Evolutionary conservation across 2,329 filamentous ascomycete species (phyloP).

Genomic region (Tolypocladium tropicale): DNA sequence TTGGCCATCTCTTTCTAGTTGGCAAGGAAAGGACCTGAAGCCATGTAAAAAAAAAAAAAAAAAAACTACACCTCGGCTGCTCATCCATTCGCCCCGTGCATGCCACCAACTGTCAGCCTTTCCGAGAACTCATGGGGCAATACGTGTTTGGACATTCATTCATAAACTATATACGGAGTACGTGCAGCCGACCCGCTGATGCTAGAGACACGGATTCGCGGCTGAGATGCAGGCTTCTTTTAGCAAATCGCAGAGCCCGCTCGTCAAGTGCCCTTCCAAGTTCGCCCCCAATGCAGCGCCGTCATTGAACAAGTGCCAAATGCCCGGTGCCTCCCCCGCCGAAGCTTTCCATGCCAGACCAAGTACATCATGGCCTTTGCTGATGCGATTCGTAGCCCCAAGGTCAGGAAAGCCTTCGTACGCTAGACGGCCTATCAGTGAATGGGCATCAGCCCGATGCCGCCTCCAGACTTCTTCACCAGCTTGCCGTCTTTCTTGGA

Average conservation of each 20-base stretch:
- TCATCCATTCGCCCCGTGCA: not conserved
- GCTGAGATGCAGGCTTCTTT: not conserved
- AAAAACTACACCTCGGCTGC: not conserved
- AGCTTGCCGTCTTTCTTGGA: slow-evolving; percentile 17
- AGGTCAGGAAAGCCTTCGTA: not conserved
- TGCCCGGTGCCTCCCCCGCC: not conserved
- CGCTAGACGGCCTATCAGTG: slow-evolving; percentile 9
- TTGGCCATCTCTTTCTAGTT: too few relatives aligned
- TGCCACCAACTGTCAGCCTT: not conserved
- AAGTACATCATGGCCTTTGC: not conserved
- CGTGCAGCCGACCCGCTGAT: not conserved
- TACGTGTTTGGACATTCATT: not conserved
- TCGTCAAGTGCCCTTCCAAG: not conserved
- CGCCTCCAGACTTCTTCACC: slow-evolving; percentile 21
- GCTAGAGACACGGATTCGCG: not conserved
- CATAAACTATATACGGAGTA: not conserved
- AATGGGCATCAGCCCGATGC: slow-evolving; percentile 28
- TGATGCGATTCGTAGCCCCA: not conserved
- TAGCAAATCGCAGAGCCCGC: not conserved
- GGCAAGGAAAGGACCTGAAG: not conserved
- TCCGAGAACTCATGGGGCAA: not conserved
- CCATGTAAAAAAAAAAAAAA: not conserved
- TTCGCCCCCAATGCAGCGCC: not conserved
- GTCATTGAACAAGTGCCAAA: not conserved
- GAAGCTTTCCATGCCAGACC: not conserved